A percentile compares a stretch with the other conserved stretches of the same genome.
phyloP scores from a whole-genome alignment of 2,329 filamentous ascomycete genomes.

The Fusarium papillatum region DNA sequence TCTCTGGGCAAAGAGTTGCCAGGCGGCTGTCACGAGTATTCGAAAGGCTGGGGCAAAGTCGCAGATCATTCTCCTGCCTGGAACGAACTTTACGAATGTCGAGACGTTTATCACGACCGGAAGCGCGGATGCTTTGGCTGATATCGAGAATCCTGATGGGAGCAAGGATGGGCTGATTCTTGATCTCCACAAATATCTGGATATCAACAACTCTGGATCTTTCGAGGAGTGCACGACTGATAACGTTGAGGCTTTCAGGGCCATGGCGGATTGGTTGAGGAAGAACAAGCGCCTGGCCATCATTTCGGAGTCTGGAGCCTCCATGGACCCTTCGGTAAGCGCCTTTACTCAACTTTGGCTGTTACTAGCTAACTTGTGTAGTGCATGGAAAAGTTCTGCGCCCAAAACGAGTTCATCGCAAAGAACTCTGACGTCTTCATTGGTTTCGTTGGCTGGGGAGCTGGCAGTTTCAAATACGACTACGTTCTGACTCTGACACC shows the following conservation, averaged over 20 bases:
- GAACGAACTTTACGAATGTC: slow-evolving; percentile 70
- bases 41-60: slow-evolving; percentile 73
- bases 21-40: slow-evolving; percentile 75
- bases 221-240: slow-evolving; percentile 65
- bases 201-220: slow-evolving; percentile 68
- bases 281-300: slow-evolving; percentile 62
- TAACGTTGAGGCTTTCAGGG: slow-evolving; percentile 62
- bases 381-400: slow-evolving; percentile 60
- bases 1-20: slow-evolving; percentile 71
- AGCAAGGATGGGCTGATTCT: slow-evolving; percentile 68
- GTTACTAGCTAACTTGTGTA: slow-evolving; percentile 32
- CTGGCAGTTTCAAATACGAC: slow-evolving; percentile 57
- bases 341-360: neutral
- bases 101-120: slow-evolving; percentile 62
- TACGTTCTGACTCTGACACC: slow-evolving; percentile 61
- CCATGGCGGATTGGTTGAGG: slow-evolving; percentile 61
- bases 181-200: slow-evolving; percentile 73
- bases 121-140: slow-evolving; percentile 63
- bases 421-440: slow-evolving; percentile 61
- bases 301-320: slow-evolving; percentile 67
- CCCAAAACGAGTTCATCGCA: slow-evolving; percentile 61
- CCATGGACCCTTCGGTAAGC: slow-evolving; percentile 54
- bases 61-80: slow-evolving; percentile 73
- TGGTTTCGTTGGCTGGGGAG: slow-evolving; percentile 61
- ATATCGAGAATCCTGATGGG: slow-evolving; percentile 71